phyloP scores from a whole-genome alignment of 73 alveolate genomes.

The Breviolum minutum region DNA sequence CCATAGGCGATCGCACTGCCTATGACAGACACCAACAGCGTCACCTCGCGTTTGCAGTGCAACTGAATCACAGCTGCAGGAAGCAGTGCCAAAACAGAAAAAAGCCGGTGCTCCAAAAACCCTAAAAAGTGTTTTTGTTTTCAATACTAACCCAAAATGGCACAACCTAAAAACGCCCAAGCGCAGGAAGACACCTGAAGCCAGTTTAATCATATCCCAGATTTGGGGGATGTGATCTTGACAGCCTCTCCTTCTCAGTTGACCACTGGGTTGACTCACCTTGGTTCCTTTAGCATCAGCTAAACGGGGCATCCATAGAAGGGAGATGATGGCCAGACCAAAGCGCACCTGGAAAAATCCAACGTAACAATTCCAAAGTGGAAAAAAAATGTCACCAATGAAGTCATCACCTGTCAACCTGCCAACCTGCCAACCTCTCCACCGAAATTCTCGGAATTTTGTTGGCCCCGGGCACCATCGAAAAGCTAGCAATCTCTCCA shows the following conservation, averaged over 20 bases:
- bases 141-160: neutral
- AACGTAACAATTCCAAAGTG: neutral
- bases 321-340: slow-evolving; percentile 41
- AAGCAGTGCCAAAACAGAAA: neutral
- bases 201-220: neutral
- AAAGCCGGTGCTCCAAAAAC: neutral
- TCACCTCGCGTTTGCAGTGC: neutral
- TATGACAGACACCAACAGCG: slow-evolving; percentile 54
- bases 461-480: neutral
- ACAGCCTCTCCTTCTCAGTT: neutral
- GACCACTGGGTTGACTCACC: neutral
- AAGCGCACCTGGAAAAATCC: slow-evolving; percentile 41
- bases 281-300: slow-evolving; percentile 65
- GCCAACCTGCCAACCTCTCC: neutral
- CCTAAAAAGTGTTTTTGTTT: too few species aligned
- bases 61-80: neutral
- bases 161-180: neutral
- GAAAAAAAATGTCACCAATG: too few species aligned
- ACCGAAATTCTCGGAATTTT: neutral
- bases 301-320: slow-evolving; percentile 74
- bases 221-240: neutral
- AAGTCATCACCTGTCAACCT: too few species aligned
- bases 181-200: too few species aligned
- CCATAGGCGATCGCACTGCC: slow-evolving; percentile 73
- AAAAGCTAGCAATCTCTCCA: slow-evolving; percentile 62